A percentile compares a stretch with the other conserved stretches of the same genome.
These are phyloP conservation scores for Bertia moriformis DNA, from an alignment of 2,329 filamentous ascomycete genomes.

Conservation along the genomic window DNA sequence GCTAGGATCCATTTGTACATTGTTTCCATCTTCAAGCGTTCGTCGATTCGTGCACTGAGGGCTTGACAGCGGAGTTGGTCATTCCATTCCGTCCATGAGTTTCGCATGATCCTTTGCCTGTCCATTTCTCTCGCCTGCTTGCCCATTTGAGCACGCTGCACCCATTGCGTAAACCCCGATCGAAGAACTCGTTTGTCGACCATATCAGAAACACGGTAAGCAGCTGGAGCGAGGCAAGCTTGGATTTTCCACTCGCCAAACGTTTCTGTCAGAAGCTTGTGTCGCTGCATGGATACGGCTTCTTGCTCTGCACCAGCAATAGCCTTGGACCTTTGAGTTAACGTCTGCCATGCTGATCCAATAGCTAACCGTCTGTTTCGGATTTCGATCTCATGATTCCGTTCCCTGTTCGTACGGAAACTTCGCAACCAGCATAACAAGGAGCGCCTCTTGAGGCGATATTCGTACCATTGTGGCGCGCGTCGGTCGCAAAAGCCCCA, in stretches of 20 bases:
- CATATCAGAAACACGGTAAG: background rate
- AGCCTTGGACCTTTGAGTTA: background rate
- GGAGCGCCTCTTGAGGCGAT: conserved; percentile 20
- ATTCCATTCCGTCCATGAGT: background rate
- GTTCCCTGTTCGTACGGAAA: conserved; percentile 20
- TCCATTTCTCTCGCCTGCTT: background rate
- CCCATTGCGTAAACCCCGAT: background rate
- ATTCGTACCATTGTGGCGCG: conserved; percentile 24
- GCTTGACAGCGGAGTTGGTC: background rate
- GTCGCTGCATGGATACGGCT: background rate
- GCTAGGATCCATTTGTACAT: conserved; percentile 1
- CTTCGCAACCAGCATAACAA: conserved; percentile 22
- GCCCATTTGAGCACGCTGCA: background rate
- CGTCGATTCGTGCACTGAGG: background rate
- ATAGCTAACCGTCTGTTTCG: conserved; percentile 12
- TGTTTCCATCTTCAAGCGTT: background rate
- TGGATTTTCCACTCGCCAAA: background rate
- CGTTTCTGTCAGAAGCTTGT: background rate
- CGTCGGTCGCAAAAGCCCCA: conserved; percentile 24
- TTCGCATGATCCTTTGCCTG: background rate
- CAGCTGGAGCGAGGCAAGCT: background rate
- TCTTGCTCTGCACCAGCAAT: background rate
- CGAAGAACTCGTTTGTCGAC: background rate
- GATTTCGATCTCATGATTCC: conserved; percentile 18
- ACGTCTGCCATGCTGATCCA: conserved; percentile 6